These are phyloP conservation scores for Phytophthora hibernalis DNA, from an alignment of 352 stramenopile genomes.

Conservation along the genomic window DNA sequence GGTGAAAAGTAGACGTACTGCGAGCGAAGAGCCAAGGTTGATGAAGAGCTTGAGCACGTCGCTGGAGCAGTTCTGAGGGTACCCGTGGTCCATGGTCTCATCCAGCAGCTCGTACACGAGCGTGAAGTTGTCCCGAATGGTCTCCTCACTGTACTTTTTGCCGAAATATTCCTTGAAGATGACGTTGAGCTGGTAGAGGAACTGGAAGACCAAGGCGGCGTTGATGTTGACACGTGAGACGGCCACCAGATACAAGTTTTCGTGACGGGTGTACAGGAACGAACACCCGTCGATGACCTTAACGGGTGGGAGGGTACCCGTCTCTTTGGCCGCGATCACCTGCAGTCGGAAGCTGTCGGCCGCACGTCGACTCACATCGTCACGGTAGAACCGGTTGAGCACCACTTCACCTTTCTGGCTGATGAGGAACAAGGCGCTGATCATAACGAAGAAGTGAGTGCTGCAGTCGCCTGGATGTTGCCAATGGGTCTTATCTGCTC, in stretches of 20 bases:
- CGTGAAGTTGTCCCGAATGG: conserved; percentile 98
- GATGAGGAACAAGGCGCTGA: conserved; percentile 85
- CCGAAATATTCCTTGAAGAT: conserved; percentile 98
- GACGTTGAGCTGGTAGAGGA: conserved; percentile 95
- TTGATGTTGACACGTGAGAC: conserved; percentile 98
- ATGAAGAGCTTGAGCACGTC: conserved; percentile 99
- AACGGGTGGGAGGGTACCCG: conserved; percentile 93
- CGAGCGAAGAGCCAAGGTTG: conserved; percentile 92
- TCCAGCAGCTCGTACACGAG: conserved; percentile 99
- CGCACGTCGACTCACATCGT: conserved; percentile 77
- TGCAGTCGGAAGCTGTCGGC: conserved; percentile 80
- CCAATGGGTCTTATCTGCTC: conserved; percentile 23
- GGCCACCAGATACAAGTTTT: conserved; percentile 98
- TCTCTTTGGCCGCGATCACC: conserved; percentile 97
- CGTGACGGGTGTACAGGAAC: conserved; percentile 97
- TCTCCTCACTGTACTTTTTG: conserved; percentile 98
- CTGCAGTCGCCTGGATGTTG: background rate
- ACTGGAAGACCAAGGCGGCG: conserved; percentile 96
- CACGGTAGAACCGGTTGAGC: conserved; percentile 85
- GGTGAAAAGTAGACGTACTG: conserved; percentile 31
- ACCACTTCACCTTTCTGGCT: conserved; percentile 85
- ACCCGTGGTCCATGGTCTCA: conserved; percentile 99
- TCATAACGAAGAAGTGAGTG: conserved; percentile 47
- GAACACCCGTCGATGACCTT: conserved; percentile 97
- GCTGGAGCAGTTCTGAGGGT: conserved; percentile 98